Conservation (phyloP, 768 basidiomycete species). For the Leucosporidium creatinivorum region DNA sequence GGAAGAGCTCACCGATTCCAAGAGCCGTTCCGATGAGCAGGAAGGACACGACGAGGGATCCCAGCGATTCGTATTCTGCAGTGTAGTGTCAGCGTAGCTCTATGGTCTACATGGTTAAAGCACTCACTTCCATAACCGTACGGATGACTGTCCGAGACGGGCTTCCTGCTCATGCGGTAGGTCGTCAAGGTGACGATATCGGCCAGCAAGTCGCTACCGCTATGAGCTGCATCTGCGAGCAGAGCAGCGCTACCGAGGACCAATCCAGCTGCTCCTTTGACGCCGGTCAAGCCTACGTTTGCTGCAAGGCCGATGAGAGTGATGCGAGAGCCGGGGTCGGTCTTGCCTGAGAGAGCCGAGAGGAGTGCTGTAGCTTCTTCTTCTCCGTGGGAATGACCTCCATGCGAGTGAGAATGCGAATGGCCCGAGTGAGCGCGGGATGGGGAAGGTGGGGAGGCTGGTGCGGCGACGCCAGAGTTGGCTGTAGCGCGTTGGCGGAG, state of each 20-base stretch:
- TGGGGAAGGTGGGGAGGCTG: too few relatives aligned
- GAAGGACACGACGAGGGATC: conserved; percentile 81
- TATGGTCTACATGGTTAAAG: too few relatives aligned
- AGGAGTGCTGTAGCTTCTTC: conserved; percentile 63
- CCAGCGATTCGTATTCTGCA: conserved; percentile 83
- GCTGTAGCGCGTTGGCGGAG: too few relatives aligned
- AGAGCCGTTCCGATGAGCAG: conserved; percentile 76
- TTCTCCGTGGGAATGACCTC: conserved; percentile 50
- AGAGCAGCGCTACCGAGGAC: conserved; percentile 79
- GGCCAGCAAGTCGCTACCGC: conserved; percentile 74
- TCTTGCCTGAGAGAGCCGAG: conserved; percentile 54
- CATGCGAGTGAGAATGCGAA: conserved; percentile 20
- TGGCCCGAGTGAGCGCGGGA: neutral
- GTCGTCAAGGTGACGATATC: conserved; percentile 86
- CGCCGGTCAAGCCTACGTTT: conserved; percentile 70
- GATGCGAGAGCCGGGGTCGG: conserved; percentile 60
- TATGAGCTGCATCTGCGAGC: conserved; percentile 90
- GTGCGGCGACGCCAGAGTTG: too few relatives aligned
- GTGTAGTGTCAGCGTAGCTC: neutral
- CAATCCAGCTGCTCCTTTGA: conserved; percentile 84
- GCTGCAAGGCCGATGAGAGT: conserved; percentile 75
- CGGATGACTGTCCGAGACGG: conserved; percentile 72
- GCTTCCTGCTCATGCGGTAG: conserved; percentile 73
- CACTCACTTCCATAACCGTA: conserved; percentile 45
- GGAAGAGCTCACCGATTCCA: conserved; percentile 49